Conservation (phyloP, 2,329 filamentous ascomycete genomes). For the Davidsoniella eucalypti region DNA sequence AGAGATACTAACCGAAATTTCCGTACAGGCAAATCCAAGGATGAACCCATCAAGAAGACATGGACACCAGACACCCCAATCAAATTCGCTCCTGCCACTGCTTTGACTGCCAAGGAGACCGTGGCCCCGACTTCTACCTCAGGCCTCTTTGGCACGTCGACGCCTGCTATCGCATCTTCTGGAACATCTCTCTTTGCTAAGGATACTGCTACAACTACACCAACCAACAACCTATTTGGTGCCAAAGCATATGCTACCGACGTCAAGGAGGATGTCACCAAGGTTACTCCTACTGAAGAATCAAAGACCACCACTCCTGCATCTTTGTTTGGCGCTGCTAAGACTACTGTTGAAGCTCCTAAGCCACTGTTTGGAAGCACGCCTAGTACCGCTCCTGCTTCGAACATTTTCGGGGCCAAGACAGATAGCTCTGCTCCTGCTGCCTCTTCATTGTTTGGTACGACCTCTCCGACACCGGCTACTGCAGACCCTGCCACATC, state of each 20-base stretch:
- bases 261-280: conserved; percentile 6
- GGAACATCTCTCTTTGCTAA: conserved; percentile 16
- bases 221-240: conserved; percentile 22
- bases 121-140: conserved; percentile 11
- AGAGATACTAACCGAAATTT: too few relatives aligned
- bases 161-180: conserved; percentile 16
- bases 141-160: conserved; percentile 10
- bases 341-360: conserved; percentile 8
- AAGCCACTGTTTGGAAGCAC: conserved; percentile 10
- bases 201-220: conserved; percentile 18
- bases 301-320: conserved; percentile 8
- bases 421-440: conserved; percentile 4
- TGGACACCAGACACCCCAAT: conserved; percentile 36
- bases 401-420: conserved; percentile 14
- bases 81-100: conserved; percentile 30
- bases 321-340: conserved; percentile 15
- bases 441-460: conserved; percentile 12
- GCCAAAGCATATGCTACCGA: conserved; percentile 18
- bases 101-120: not conserved
- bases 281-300: conserved; percentile 13
- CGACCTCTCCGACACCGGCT: not conserved
- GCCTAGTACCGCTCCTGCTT: not conserved
- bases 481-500: not conserved
- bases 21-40: conserved; percentile 16
- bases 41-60: conserved; percentile 25